These are phyloP conservation scores for Beauveria scarabaeidicola DNA, from an alignment of 2,329 filamentous ascomycete species.

Conservation along the genomic window DNA sequence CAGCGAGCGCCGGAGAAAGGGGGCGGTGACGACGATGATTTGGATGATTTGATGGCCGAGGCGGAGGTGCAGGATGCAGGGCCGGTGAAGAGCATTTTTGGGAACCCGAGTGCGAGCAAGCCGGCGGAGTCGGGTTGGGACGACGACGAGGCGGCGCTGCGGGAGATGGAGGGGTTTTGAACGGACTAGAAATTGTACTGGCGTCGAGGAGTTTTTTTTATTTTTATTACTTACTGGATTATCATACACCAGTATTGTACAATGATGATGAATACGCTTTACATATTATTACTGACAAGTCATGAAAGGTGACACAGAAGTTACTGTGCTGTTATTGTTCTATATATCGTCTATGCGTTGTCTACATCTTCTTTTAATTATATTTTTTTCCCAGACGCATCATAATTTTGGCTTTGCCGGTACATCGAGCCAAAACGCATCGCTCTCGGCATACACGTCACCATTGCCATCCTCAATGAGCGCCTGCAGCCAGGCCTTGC, in stretches of 20 bases:
- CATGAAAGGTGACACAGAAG: not conserved
- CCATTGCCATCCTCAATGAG: conserved; percentile 12
- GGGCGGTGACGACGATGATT: conserved; percentile 35
- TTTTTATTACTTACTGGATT: not conserved
- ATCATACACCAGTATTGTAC: not conserved
- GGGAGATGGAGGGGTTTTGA: conserved; percentile 49
- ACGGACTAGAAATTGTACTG: not conserved
- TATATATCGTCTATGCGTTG: not conserved
- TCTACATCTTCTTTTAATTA: not conserved
- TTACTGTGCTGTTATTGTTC: not conserved
- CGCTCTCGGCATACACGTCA: not conserved
- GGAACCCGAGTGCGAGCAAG: conserved; percentile 3
- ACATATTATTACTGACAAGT: no score
- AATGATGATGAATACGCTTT: not conserved
- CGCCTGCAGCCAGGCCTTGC: conserved; percentile 15
- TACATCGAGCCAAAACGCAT: conserved; percentile 5
- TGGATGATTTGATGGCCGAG: conserved; percentile 47
- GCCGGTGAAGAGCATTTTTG: conserved; percentile 2
- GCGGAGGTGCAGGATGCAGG: conserved; percentile 24
- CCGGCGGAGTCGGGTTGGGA: conserved; percentile 35
- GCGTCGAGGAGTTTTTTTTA: not conserved
- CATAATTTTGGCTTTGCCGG: not conserved
- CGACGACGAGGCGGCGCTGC: conserved; percentile 62
- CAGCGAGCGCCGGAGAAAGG: conserved; percentile 12
- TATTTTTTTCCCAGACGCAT: not conserved